These are phyloP conservation scores for Arthrobotrys sinensis DNA, from an alignment of 2,329 filamentous ascomycete genomes.

Conservation along the genomic window DNA sequence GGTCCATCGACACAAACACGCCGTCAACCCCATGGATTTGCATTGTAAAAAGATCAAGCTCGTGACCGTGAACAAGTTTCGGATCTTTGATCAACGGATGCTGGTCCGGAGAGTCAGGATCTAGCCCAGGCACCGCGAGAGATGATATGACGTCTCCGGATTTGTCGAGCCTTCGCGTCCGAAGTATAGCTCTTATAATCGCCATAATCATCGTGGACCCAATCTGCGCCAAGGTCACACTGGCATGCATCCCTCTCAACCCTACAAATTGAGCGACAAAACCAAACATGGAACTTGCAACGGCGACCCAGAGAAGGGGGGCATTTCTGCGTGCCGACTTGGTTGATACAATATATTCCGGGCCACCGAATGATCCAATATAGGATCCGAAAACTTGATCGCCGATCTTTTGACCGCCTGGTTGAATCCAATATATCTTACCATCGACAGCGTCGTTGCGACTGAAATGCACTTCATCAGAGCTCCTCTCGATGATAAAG, in stretches of 20 bases:
- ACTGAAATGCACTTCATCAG: slow-evolving; percentile 55
- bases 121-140: not conserved
- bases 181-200: slow-evolving; percentile 53
- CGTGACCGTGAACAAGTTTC: slow-evolving; percentile 31
- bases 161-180: slow-evolving; percentile 37
- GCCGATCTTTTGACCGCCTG: slow-evolving; percentile 31
- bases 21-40: not conserved
- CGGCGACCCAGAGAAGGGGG: slow-evolving; percentile 11
- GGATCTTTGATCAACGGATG: slow-evolving; percentile 11
- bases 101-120: not conserved
- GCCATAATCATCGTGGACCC: slow-evolving; percentile 59
- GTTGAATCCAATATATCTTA: slow-evolving; percentile 48
- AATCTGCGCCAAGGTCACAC: slow-evolving; percentile 59
- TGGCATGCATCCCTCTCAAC: slow-evolving; percentile 60
- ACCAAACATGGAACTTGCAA: slow-evolving; percentile 33
- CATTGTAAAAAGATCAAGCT: slow-evolving; percentile 26
- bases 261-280: slow-evolving; percentile 61
- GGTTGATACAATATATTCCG: slow-evolving; percentile 42
- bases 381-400: slow-evolving; percentile 49
- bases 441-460: not conserved
- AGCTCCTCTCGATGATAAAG: slow-evolving; percentile 66
- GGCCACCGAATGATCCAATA: slow-evolving; percentile 28
- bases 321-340: not conserved
- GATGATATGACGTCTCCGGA: not conserved
- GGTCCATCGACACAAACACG: not conserved